Evolutionary conservation across 768 basidiomycete species (phyloP), one percentile per base, ranked within the genome.

Genomic region (Phaffia australis): DNA sequence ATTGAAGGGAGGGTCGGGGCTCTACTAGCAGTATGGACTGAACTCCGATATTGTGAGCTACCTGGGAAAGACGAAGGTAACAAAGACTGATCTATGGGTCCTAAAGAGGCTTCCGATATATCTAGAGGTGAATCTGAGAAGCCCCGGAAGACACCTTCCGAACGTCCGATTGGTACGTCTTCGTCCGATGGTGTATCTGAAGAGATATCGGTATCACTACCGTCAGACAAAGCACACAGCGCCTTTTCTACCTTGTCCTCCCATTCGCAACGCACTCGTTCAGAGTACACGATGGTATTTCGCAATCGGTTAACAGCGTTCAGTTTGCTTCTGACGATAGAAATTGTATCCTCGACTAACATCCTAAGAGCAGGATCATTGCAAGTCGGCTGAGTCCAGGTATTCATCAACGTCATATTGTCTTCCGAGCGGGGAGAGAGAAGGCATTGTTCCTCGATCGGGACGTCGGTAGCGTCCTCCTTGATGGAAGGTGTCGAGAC

Each of bases 181-280:
- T 42, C 35, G 11, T 42, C 35, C 35, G 35, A 42, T 11, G 64
- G 60, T 15, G 50, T 23, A 3, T 57, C 66, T 6, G 55, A 63
- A 1, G 55, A 55, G 55, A 32, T 48, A 32, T 60, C 47, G 21
- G 32, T 60, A 23, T 46, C 30, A 27, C 61, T 48, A n/a, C 60
- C 62, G n/a, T 69, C 67, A 35, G 67, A 69, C 27, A 63, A 29
- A 8, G 62, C 67, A 19, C 56, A 62, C 46, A 93, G 76, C 51
- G 81, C 82, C 71, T 83, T 81, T 68, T 84, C 86, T 18, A 95
- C 86, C 71, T 83, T 85, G 73, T 88, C 87, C 77, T 97, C 87
- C 93, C 94, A 98, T 77, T 98, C 95, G 72, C 87, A 87, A 79
- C 94, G 85, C 35, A 95, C 88, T 79, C 93, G 94, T 79, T 98